Conservation (phyloP, 768 basidiomycete genomes). For the Pleurotus giganteus region DNA sequence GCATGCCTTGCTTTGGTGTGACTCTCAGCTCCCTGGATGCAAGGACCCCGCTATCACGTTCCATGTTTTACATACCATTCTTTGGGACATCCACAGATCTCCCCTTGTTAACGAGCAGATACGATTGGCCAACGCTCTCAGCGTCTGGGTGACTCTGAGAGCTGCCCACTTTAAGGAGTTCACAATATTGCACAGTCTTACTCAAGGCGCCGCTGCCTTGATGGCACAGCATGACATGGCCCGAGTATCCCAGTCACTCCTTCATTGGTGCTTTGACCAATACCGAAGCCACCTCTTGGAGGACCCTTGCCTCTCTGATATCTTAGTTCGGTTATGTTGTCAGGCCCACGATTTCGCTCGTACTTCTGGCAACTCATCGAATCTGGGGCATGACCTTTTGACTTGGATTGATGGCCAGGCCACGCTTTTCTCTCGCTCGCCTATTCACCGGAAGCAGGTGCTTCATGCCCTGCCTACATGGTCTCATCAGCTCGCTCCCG, state of each 20-base stretch:
- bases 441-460: slow-evolving; percentile 39
- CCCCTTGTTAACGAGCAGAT: slow-evolving; percentile 84
- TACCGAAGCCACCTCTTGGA: slow-evolving; percentile 40
- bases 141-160: slow-evolving; percentile 69
- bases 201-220: slow-evolving; percentile 64
- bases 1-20: slow-evolving; percentile 61
- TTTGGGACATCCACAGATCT: slow-evolving; percentile 60
- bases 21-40: slow-evolving; percentile 34
- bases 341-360: slow-evolving; percentile 54
- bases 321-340: slow-evolving; percentile 68
- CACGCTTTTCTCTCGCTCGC: slow-evolving; percentile 35
- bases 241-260: slow-evolving; percentile 67
- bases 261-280: slow-evolving; percentile 70
- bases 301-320: slow-evolving; percentile 58
- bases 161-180: slow-evolving; percentile 51
- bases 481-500: slow-evolving; percentile 60
- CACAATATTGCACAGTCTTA: slow-evolving; percentile 64
- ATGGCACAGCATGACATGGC: slow-evolving; percentile 68
- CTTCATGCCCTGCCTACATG: slow-evolving; percentile 67
- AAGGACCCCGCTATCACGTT: slow-evolving; percentile 63
- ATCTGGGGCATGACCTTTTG: slow-evolving; percentile 49
- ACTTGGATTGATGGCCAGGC: slow-evolving; percentile 64
- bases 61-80: slow-evolving; percentile 73
- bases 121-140: slow-evolving; percentile 69
- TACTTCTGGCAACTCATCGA: slow-evolving; percentile 26